Percentiles rank a stretch among this genome's conserved stretches.
phyloP scores from a whole-genome alignment of 2,329 filamentous ascomycete species.

The Alternaria brassicicola region DNA sequence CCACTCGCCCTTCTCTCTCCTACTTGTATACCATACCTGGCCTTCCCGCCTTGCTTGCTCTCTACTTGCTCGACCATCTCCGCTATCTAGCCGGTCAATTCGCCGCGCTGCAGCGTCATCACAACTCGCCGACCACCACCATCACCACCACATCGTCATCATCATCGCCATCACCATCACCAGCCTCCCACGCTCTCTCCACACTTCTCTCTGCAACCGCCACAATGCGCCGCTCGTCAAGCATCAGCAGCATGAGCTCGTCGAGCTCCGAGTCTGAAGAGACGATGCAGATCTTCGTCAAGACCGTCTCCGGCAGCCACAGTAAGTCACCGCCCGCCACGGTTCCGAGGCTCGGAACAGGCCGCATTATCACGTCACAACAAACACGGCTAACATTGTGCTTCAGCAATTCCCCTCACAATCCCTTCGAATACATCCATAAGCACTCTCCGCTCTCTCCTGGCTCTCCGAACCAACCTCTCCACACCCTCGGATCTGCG shows the following conservation, averaged over 20 bases:
- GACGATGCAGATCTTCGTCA: constrained; percentile 67
- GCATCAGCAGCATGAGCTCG: constrained; percentile 52
- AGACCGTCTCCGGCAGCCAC: constrained; percentile 60
- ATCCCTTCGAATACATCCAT: constrained; percentile 62
- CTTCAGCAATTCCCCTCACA: constrained; percentile 62
- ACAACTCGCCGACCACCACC: constrained; percentile 9
- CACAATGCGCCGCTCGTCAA: constrained; percentile 46
- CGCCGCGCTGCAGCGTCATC: constrained; percentile 21
- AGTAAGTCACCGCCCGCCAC: constrained; percentile 54
- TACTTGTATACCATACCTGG: background rate
- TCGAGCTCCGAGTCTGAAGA: constrained; percentile 54
- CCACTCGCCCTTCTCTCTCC: background rate
- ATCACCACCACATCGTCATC: too few relatives aligned
- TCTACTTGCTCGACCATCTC: constrained; percentile 7
- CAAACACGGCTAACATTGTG: constrained; percentile 21
- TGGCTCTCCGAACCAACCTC: constrained; percentile 63
- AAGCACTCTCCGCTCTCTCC: constrained; percentile 61
- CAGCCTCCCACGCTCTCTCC: background rate
- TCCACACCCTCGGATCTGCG: constrained; percentile 57
- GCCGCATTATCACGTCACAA: background rate
- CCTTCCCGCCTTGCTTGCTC: background rate
- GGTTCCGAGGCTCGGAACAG: constrained; percentile 25
- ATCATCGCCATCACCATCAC: background rate
- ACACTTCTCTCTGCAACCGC: constrained; percentile 20
- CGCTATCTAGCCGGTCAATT: constrained; percentile 16